Evolutionary conservation across 2,329 filamentous ascomycete genomes (phyloP).

Genomic region (Septoria petroselini): DNA sequence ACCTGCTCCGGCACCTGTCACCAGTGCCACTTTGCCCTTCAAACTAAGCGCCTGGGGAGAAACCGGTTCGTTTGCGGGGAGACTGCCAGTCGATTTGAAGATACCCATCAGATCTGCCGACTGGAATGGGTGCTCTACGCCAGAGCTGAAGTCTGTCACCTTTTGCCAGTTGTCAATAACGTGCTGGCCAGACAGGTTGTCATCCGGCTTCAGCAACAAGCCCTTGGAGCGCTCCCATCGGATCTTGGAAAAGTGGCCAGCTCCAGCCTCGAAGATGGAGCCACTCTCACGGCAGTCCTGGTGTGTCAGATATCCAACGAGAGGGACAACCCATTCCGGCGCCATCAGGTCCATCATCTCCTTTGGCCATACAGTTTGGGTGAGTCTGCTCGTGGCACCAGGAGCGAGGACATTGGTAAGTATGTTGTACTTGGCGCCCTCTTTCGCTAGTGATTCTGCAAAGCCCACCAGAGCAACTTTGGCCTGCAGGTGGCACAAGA

Average conservation of each 20-base stretch:
- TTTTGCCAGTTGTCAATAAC: conserved; percentile 64
- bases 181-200: conserved; percentile 58
- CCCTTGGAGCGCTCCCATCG: conserved; percentile 90
- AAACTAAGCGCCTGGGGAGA: conserved; percentile 94
- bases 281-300: conserved; percentile 77
- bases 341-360: conserved; percentile 79
- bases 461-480: conserved; percentile 94
- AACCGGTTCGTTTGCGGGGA: conserved; percentile 93
- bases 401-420: conserved; percentile 91
- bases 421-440: conserved; percentile 96
- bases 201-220: conserved; percentile 81
- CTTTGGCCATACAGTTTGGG: conserved; percentile 85
- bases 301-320: conserved; percentile 84
- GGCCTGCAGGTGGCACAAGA: conserved; percentile 59
- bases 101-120: conserved; percentile 79
- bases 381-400: conserved; percentile 91
- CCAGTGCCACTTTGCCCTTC: conserved; percentile 74
- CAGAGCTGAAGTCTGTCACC: conserved; percentile 67
- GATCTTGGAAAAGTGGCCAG: conserved; percentile 84
- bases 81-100: conserved; percentile 85
- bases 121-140: conserved; percentile 67
- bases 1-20: conserved; percentile 83
- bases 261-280: conserved; percentile 87
- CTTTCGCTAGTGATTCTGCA: conserved; percentile 93
- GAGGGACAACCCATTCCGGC: conserved; percentile 89